phyloP scores from a whole-genome alignment of 2,329 filamentous ascomycete genomes.

The Botrytis fabae region DNA sequence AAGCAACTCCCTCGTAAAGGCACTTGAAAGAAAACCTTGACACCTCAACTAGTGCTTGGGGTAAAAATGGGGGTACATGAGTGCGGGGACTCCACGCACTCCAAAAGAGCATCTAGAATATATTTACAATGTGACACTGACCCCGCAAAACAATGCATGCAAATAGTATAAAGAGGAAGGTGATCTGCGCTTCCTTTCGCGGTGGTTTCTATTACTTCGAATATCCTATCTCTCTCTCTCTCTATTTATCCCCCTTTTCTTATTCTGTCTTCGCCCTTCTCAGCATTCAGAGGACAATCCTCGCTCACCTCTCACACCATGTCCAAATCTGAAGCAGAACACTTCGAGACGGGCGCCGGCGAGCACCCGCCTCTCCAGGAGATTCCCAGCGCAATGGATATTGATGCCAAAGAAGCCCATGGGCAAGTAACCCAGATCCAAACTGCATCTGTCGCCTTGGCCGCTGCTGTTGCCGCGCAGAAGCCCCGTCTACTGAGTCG shows the following conservation, averaged over 20 bases:
- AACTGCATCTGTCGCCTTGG: conserved; percentile 42
- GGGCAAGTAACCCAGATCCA: conserved; percentile 37
- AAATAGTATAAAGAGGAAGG: background rate
- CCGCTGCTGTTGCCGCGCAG: conserved; percentile 40
- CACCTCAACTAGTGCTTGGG: background rate
- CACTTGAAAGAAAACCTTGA: background rate
- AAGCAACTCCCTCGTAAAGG: background rate
- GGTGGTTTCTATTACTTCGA: background rate
- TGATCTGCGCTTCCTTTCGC: background rate
- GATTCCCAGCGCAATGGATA: background rate
- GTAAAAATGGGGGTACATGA: background rate
- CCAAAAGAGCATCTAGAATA: background rate
- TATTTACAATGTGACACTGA: background rate
- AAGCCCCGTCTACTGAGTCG: conserved; percentile 43
- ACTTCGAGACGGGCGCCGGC: background rate
- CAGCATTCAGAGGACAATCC: background rate
- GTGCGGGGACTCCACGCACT: background rate
- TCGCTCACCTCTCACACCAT: background rate
- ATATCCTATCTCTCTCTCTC: background rate
- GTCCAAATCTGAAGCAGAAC: background rate
- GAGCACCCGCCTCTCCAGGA: background rate
- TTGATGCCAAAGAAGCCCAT: background rate
- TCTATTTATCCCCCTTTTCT: background rate
- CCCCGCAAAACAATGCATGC: background rate
- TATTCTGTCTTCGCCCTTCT: too few species aligned